Evolutionary conservation across 2,329 filamentous ascomycete species (phyloP).

Genomic region (Cladosporium sp.): DNA sequence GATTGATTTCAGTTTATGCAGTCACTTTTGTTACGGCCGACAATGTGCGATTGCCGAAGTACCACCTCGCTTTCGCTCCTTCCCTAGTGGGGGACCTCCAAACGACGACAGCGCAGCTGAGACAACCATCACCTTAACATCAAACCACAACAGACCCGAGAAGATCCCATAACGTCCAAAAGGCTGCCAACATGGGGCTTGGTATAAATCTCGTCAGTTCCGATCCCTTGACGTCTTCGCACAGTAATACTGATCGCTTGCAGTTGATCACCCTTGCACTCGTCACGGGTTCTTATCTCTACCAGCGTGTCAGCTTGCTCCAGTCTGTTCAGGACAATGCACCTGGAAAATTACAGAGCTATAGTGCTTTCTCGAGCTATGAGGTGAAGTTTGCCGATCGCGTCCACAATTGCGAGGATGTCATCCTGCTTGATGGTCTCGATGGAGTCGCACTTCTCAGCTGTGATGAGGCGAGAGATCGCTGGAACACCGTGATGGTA

Average conservation of each 20-base stretch:
- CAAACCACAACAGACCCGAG: not conserved
- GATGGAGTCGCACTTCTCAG: conserved; percentile 45
- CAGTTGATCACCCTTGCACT: conserved; percentile 8
- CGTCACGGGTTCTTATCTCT: conserved; percentile 1
- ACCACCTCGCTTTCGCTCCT: not conserved
- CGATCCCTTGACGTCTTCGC: not conserved
- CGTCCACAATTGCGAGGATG: conserved; percentile 49
- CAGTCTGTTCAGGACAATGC: not conserved
- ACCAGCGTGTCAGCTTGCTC: conserved; percentile 8
- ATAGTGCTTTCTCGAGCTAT: conserved; percentile 40
- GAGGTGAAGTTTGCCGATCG: conserved; percentile 40
- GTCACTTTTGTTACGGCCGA: not conserved
- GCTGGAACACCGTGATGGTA: conserved; percentile 52
- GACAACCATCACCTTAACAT: not conserved
- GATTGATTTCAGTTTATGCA: not conserved
- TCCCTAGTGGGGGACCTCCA: not conserved
- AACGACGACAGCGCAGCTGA: not conserved
- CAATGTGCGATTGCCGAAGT: not conserved
- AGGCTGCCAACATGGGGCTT: not conserved
- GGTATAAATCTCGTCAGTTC: not conserved
- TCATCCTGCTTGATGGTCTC: conserved; percentile 39
- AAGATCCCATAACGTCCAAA: not conserved
- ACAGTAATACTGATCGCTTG: not conserved
- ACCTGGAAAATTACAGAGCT: not conserved
- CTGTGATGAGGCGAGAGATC: conserved; percentile 47